A percentile compares a stretch with the other conserved stretches of the same genome.
Conservation (phyloP, 257 asterid genomes). For the Solanum habrochaites region DNA sequence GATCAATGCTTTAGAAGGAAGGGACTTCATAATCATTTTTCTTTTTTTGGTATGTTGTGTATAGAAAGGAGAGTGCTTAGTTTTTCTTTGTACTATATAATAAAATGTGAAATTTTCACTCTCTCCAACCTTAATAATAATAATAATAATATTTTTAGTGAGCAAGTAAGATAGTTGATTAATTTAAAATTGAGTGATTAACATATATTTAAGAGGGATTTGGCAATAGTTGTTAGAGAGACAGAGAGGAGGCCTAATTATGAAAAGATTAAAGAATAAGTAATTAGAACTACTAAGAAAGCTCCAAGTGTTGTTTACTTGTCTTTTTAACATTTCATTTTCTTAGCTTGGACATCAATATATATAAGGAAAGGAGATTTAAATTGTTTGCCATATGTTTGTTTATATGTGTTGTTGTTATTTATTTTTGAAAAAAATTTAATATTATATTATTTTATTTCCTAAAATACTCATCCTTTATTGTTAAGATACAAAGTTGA, state of each 20-base stretch:
- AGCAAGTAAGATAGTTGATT: neutral
- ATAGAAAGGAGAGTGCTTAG: neutral
- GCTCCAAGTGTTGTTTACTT: conserved; percentile 25
- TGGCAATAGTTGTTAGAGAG: conserved; percentile 19
- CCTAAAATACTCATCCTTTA: neutral
- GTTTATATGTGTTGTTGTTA: neutral
- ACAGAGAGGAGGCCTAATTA: neutral
- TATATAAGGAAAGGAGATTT: conserved; percentile 5
- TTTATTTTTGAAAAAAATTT: neutral
- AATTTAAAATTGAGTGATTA: neutral
- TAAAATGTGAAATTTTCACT: neutral
- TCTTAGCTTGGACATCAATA: conserved; percentile 19
- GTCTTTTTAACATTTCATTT: neutral
- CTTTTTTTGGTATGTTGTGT: neutral
- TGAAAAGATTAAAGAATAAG: conserved; percentile 9
- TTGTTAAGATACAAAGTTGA: conserved; percentile 16
- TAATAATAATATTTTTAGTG: neutral
- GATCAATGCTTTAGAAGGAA: conserved; percentile 48
- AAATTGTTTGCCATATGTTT: conserved; percentile 4
- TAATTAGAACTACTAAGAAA: conserved; percentile 9
- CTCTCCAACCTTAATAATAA: neutral
- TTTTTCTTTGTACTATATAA: neutral
- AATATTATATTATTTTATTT: neutral
- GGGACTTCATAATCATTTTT: conserved; percentile 41
- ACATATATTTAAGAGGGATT: conserved; percentile 1